Conservation (phyloP, 1,284 basidiomycete species). For the Microbotryomycetes sp. region DNA sequence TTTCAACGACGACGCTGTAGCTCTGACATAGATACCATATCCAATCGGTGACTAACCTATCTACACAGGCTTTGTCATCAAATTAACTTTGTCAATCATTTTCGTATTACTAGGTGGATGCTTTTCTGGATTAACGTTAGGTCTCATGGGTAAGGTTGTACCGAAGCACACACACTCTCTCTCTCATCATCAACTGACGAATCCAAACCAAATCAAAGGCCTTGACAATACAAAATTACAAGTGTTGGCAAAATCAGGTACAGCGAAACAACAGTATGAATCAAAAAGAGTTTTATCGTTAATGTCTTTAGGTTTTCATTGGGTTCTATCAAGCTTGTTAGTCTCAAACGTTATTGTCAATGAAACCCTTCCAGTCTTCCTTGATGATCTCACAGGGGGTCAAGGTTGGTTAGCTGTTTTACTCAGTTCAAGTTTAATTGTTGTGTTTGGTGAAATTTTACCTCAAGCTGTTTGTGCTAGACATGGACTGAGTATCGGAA, state of each 20-base stretch:
- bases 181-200: neutral
- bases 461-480: constrained; percentile 48
- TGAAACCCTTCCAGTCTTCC: constrained; percentile 43
- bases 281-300: constrained; percentile 42
- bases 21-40: too few species aligned
- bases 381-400: constrained; percentile 10
- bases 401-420: neutral
- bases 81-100: neutral
- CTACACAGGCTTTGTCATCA: neutral
- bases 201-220: neutral
- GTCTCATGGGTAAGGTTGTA: constrained; percentile 48
- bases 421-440: neutral
- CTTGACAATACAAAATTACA: neutral
- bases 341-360: constrained; percentile 44
- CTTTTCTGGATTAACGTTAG: constrained; percentile 48
- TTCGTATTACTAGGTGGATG: constrained; percentile 41
- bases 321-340: constrained; percentile 36
- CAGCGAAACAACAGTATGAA: constrained; percentile 27
- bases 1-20: too few species aligned
- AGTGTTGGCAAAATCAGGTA: neutral
- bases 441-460: constrained; percentile 35
- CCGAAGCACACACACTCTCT: neutral
- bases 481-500: constrained; percentile 49
- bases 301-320: constrained; percentile 39
- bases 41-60: neutral